Evolutionary conservation across 2,329 filamentous ascomycete species (phyloP), one percentile per base, ranked within the genome.

Genomic region (Hymenoscyphus infarciens): DNA sequence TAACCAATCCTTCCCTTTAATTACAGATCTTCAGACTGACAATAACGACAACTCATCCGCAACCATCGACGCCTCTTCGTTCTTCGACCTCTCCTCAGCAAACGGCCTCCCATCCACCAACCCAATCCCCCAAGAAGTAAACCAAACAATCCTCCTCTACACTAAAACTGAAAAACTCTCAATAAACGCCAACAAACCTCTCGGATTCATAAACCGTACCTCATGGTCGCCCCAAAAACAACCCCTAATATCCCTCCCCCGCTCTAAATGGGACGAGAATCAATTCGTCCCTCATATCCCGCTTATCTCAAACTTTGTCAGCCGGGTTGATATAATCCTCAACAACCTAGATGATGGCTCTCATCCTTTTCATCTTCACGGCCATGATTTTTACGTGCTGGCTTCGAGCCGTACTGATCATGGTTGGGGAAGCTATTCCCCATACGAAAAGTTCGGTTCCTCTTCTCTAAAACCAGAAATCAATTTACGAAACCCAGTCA

Each of bases 321-420:
- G 8, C 11, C 69, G 63, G 64, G 63, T 92, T 29, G 78, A 82
- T 64, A 77, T 83, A 27, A 75, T 82, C 16, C 66, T 83, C 68
- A 83, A 83, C 72, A 83, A 83, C 71, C 69, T 75, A 22, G 79
- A 83, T 70, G 64, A 65, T 0, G 79, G 77, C 8, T 39, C 60
- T 45, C 81, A 83, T 69, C 81, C 81, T 1, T 83, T 83, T 73
- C 81, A 84, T 65, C 74, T 84, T 15, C 81, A 83, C 73, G 82
- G 81, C 3, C 78, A 83, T 71, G 80, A 83, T 66, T 85, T 85
- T 74, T 80, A 68, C 79, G 65, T 68, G 22, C 42, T 69, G 1
- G 62, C 67, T n/a, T 64, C 64, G 19, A 56, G 63, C 45, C 65
- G 66, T 4, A 62, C 64, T 2, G 53, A 64, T 3, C 57, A 67